Conservation (phyloP, 2,329 filamentous ascomycete genomes). For the Fusarium bactridioides region DNA sequence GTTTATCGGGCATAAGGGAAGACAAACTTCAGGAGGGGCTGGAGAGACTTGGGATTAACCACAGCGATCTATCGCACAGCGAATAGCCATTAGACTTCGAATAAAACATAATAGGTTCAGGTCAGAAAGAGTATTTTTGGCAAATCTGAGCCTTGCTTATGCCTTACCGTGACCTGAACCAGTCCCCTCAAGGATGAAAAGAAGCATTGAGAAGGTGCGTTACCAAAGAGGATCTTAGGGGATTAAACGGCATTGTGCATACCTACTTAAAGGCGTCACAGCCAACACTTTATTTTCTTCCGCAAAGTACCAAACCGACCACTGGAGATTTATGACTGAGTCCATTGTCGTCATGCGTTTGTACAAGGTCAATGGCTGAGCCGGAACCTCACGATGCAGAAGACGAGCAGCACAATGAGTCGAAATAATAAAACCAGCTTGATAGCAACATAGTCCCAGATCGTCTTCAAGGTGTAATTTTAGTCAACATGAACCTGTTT, state of each 20-base stretch:
- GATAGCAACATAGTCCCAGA: too few relatives aligned
- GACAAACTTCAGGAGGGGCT: too few relatives aligned
- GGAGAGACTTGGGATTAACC: neutral
- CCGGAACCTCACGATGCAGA: rapidly evolving
- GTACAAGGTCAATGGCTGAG: too few relatives aligned
- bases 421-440: rapidly evolving
- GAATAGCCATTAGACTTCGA: neutral
- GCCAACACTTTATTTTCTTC: rapidly evolving
- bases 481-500: too few relatives aligned
- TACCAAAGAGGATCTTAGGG: neutral
- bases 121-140: rapidly evolving
- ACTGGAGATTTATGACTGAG: too few relatives aligned
- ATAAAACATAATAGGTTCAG: neutral
- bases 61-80: neutral
- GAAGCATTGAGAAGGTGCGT: neutral
- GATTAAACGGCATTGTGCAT: neutral
- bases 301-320: rapidly evolving
- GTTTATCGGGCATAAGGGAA: neutral
- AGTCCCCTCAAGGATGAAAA: neutral
- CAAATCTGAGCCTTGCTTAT: neutral
- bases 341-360: neutral
- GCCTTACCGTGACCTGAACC: neutral
- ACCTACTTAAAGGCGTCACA: rapidly evolving
- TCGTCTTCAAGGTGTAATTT: too few relatives aligned
- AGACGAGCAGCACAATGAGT: neutral